phyloP scores from a whole-genome alignment of 305 asterid genomes.

The Fraxinus albicans region DNA sequence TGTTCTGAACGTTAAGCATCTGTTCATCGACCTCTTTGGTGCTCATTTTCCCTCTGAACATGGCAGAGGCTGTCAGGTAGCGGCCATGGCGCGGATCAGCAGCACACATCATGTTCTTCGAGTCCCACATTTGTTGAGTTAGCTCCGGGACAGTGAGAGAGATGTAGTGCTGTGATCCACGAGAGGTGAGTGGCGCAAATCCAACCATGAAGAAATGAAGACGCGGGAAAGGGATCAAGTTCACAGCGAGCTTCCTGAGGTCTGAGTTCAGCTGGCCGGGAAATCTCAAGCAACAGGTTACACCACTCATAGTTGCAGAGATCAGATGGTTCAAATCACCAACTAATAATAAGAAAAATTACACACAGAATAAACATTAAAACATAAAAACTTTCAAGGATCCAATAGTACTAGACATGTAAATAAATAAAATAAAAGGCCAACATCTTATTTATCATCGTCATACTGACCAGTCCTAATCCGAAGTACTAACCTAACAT shows the following conservation, averaged over 20 bases:
- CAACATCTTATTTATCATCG: background rate
- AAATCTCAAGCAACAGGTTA: slow-evolving; percentile 80
- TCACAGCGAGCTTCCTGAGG: slow-evolving; percentile 75
- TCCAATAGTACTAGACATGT: background rate
- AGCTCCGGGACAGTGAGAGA: slow-evolving; percentile 52
- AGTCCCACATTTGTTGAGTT: slow-evolving; percentile 56
- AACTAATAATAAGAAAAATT: slow-evolving; percentile 39
- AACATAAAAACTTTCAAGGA: background rate
- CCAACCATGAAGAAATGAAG: slow-evolving; percentile 96
- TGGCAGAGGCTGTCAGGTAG: slow-evolving; percentile 53
- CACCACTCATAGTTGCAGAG: slow-evolving; percentile 92
- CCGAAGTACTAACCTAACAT: background rate
- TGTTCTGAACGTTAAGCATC: slow-evolving; percentile 24
- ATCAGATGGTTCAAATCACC: slow-evolving; percentile 88
- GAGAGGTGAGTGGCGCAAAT: slow-evolving; percentile 85
- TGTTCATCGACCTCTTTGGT: slow-evolving; percentile 58
- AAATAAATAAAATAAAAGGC: background rate
- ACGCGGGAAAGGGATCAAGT: slow-evolving; percentile 84
- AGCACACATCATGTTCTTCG: slow-evolving; percentile 56
- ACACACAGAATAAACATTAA: background rate
- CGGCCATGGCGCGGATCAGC: slow-evolving; percentile 53
- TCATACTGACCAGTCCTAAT: background rate
- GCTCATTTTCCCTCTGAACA: slow-evolving; percentile 61
- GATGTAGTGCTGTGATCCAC: slow-evolving; percentile 81
- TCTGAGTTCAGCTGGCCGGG: slow-evolving; percentile 91